Evolutionary conservation across 2,329 filamentous ascomycete genomes (phyloP).

Genomic region (Knoxdaviesia proteae): DNA sequence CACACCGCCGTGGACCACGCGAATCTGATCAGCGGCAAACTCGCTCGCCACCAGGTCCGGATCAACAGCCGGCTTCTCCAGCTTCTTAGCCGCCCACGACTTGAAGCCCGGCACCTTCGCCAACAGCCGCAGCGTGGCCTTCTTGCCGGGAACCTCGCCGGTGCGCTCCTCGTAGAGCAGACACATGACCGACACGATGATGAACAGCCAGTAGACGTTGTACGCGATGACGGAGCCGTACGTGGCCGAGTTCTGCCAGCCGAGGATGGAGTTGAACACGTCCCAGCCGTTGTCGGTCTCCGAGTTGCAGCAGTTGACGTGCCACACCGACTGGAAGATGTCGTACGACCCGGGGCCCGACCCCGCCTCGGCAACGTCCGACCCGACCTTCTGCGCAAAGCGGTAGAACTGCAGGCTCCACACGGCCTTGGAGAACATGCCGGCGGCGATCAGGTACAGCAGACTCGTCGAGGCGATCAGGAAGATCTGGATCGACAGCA

Average conservation of each 20-base stretch:
- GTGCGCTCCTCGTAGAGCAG: constrained; percentile 42
- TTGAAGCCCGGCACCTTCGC: constrained; percentile 3
- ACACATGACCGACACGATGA: constrained; percentile 38
- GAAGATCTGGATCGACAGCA: constrained; percentile 38
- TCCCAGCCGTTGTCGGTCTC: constrained; percentile 53
- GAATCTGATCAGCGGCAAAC: too few species aligned
- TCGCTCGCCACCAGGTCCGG: too few species aligned
- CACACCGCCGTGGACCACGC: too few species aligned
- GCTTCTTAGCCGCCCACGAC: constrained; percentile 3
- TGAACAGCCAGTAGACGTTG: constrained; percentile 66
- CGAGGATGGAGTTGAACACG: constrained; percentile 68
- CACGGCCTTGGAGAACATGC: constrained; percentile 54
- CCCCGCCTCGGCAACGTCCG: constrained; percentile 25
- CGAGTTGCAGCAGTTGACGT: constrained; percentile 54
- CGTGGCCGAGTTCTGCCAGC: constrained; percentile 76
- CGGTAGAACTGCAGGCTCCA: constrained; percentile 49
- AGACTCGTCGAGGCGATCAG: constrained; percentile 59
- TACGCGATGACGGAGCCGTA: constrained; percentile 76
- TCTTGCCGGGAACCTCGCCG: constrained; percentile 18
- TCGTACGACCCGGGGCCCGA: constrained; percentile 56
- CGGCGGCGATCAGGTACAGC: constrained; percentile 62
- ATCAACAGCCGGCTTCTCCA: background rate
- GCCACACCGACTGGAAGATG: constrained; percentile 57
- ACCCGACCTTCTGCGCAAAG: constrained; percentile 31
- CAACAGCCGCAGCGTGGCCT: constrained; percentile 3